Base-by-base conservation (phyloP, 2,329 filamentous ascomycete species). In the Fusarium sacchari region DNA sequence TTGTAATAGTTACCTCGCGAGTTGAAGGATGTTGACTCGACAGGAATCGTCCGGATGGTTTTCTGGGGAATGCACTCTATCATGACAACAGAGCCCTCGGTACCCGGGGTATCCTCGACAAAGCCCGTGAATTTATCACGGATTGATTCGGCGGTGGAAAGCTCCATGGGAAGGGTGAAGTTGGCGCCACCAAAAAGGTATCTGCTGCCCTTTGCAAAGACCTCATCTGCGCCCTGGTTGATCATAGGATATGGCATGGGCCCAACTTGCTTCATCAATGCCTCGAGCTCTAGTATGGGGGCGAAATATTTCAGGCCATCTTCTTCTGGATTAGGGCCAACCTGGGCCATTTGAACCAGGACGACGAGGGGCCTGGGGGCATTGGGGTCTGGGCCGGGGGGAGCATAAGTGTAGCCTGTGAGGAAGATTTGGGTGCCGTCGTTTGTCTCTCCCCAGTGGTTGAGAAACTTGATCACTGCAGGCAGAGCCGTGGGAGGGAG, bases 101-200 rank as follows among this genome's bases (percentile, higher is more conserved):
- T 42, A 7, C 42, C 64, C 22, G 71, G 68, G 22, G 63, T 70
- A 28, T 47, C 46, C 17, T 76, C 72, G 14, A 67, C 36, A 39
- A 78, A 77, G 7, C 36, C 59, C 12, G 56, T 34, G 44, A 77
- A 76, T 22, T 58, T 40, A 32, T 78, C 61, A 4, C 67, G 60
- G 26, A 78, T 76, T 7, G 66, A 34, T 46, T 77, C 69, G 1
- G 73, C 76, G 7, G 76, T 77, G 17, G 74, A 76, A 4, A 77
- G 40, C 49, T 73, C 56, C 28, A 87, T 74, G 0, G 85, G 85
- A 8, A 82, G 77, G 12, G 82, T 80, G 70, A 84, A 84, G 58
- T 84, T 86, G 15, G 84, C 79, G 1, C 85, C 85, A 61, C 86
- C 85, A 65, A 84, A 77, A 12, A 79, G 66, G 56, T 81, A 82